A percentile compares a stretch with the other conserved stretches of the same genome.
phyloP scores from a whole-genome alignment of 1,139 yeast species.

The Candida glucosophila region DNA sequence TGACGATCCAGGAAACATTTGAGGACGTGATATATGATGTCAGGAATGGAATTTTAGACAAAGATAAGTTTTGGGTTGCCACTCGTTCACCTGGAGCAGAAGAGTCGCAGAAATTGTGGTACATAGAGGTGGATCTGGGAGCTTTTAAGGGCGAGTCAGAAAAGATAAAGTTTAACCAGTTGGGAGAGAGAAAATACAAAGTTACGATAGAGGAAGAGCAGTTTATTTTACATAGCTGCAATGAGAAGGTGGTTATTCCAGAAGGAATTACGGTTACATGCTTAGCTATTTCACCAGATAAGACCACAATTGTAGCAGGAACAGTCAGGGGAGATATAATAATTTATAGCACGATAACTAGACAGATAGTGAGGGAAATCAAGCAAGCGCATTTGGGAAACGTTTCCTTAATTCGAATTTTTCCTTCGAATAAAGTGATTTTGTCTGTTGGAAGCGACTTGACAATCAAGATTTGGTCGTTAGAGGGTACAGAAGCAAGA shows the following conservation, averaged over 20 bases:
- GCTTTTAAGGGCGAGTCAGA: slow-evolving; percentile 6
- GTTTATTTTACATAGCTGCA: not conserved
- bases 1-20: slow-evolving; percentile 35
- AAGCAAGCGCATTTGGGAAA: slow-evolving; percentile 40
- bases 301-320: slow-evolving; percentile 28
- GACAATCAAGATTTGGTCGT: slow-evolving; percentile 53
- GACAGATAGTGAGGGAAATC: slow-evolving; percentile 8
- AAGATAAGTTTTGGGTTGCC: slow-evolving; percentile 32
- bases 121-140: slow-evolving; percentile 7
- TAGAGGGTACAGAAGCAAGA: slow-evolving; percentile 35
- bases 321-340: slow-evolving; percentile 32
- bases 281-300: slow-evolving; percentile 3
- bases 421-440: slow-evolving; percentile 55
- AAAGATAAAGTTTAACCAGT: slow-evolving; percentile 2
- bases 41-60: slow-evolving; percentile 8
- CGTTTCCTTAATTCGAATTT: slow-evolving; percentile 26
- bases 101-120: slow-evolving; percentile 12
- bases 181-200: slow-evolving; percentile 1
- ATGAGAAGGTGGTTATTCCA: slow-evolving; percentile 1
- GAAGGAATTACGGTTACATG: slow-evolving; percentile 3
- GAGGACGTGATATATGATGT: slow-evolving; percentile 32
- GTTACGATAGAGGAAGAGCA: slow-evolving; percentile 1
- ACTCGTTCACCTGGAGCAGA: slow-evolving; percentile 20
- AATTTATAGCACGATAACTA: slow-evolving; percentile 7
- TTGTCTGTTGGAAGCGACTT: slow-evolving; percentile 49